phyloP scores from a whole-genome alignment of 2,329 filamentous ascomycete species.

The Chaetomium sp. region DNA sequence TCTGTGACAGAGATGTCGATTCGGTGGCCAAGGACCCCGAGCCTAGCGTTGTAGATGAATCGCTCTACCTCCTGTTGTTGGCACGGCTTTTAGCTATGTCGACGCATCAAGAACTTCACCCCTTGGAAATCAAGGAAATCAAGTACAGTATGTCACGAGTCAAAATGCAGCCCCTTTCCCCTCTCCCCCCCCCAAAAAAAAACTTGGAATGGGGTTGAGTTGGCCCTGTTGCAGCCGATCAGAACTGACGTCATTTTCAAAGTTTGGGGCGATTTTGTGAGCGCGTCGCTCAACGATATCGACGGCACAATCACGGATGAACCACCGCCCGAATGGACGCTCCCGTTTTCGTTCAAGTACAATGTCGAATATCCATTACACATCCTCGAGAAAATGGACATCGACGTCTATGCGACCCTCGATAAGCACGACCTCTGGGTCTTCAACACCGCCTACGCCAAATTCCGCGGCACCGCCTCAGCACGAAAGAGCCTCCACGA shows the following conservation, averaged over 20 bases:
- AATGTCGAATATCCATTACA: constrained; percentile 71
- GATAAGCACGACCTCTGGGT: constrained; percentile 68
- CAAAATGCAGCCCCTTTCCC: no score
- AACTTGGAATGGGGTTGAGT: background rate
- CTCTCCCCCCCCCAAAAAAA: background rate
- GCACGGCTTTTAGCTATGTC: constrained; percentile 58
- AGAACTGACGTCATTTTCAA: background rate
- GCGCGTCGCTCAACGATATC: constrained; percentile 46
- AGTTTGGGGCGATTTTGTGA: constrained; percentile 61
- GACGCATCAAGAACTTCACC: constrained; percentile 52
- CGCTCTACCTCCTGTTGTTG: constrained; percentile 57
- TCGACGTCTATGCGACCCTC: constrained; percentile 62
- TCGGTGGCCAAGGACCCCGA: constrained; percentile 59
- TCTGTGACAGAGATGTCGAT: constrained; percentile 62
- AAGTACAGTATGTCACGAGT: constrained; percentile 41
- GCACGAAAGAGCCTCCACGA: constrained; percentile 71
- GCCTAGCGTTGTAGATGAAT: constrained; percentile 51
- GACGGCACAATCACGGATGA: constrained; percentile 47
- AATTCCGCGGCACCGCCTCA: constrained; percentile 88
- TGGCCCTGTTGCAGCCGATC: no score
- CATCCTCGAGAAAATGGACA: constrained; percentile 76
- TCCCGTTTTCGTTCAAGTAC: constrained; percentile 72
- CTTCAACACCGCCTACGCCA: constrained; percentile 85
- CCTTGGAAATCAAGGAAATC: constrained; percentile 57
- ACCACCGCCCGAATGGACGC: constrained; percentile 56